These are phyloP conservation scores for Trichoderma breve DNA, from an alignment of 2,329 filamentous ascomycete species.

Conservation along the genomic window DNA sequence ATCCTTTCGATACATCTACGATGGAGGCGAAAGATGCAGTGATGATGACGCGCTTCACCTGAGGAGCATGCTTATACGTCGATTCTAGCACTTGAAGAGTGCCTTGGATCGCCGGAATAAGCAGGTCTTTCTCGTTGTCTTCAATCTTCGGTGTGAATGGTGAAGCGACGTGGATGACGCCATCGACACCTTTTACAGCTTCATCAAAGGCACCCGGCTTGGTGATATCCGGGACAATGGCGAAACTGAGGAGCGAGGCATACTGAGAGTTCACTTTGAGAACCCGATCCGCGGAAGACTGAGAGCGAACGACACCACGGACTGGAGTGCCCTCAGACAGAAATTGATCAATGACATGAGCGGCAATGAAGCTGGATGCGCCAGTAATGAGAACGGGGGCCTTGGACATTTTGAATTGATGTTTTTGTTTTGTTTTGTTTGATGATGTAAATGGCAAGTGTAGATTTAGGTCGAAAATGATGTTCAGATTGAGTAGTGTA, in stretches of 20 bases:
- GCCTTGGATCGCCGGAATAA: slow-evolving; percentile 14
- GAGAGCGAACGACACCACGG: slow-evolving; percentile 10
- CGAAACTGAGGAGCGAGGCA: slow-evolving; percentile 5
- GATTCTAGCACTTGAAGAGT: slow-evolving; percentile 2
- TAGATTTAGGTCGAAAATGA: not conserved
- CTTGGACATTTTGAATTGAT: not conserved
- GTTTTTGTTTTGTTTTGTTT: not conserved
- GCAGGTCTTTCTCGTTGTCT: slow-evolving; percentile 9
- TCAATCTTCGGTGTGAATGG: not conserved
- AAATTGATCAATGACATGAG: slow-evolving; percentile 13
- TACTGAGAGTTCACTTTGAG: not conserved
- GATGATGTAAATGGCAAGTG: not conserved
- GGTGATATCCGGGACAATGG: slow-evolving; percentile 3
- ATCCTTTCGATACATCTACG: slow-evolving; percentile 29
- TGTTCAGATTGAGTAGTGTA: not conserved
- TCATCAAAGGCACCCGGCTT: not conserved
- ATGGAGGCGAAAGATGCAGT: slow-evolving; percentile 47
- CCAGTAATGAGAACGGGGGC: slow-evolving; percentile 1
- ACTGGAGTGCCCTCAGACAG: slow-evolving; percentile 8
- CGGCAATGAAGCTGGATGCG: slow-evolving; percentile 4
- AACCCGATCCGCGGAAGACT: slow-evolving; percentile 10
- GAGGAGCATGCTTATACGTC: not conserved
- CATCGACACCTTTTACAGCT: not conserved
- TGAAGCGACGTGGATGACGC: slow-evolving; percentile 1
- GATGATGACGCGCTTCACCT: slow-evolving; percentile 42